phyloP scores from a whole-genome alignment of 805 yeast genomes.

The Grigorovia yakushimaensis region DNA sequence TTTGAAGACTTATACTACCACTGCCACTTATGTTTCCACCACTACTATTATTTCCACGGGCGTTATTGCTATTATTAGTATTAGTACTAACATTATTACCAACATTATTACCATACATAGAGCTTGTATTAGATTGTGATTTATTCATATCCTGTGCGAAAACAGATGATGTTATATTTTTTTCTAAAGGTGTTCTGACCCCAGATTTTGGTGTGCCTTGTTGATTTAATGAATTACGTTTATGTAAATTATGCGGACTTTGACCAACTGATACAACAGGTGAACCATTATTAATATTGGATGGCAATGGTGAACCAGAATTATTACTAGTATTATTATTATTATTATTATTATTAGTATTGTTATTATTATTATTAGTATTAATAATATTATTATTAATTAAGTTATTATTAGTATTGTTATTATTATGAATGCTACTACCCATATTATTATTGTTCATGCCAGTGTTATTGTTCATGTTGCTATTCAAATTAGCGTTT shows the following conservation, averaged over 20 bases:
- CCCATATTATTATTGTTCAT: too few species aligned
- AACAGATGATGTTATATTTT: neutral
- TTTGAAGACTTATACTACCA: neutral
- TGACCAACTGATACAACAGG: neutral
- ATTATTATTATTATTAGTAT: neutral
- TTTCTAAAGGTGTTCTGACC: conserved; percentile 1
- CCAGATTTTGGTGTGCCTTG: neutral
- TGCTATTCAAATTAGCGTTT: neutral
- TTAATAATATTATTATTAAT: neutral
- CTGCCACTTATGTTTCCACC: neutral
- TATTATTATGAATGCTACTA: too few species aligned
- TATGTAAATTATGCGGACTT: neutral
- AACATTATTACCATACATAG: neutral
- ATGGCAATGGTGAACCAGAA: neutral
- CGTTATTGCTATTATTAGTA: neutral
- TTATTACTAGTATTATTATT: neutral
- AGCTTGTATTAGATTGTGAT: neutral
- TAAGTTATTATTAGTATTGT: neutral
- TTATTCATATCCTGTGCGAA: neutral
- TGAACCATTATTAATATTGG: neutral
- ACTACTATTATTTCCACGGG: neutral
- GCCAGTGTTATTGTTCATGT: neutral
- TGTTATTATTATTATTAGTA: neutral
- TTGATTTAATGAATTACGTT: neutral
- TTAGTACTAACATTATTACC: neutral